Evolutionary conservation across 176 grass and related monocot genomes (phyloP).

Genomic region (Phragmites australis): DNA sequence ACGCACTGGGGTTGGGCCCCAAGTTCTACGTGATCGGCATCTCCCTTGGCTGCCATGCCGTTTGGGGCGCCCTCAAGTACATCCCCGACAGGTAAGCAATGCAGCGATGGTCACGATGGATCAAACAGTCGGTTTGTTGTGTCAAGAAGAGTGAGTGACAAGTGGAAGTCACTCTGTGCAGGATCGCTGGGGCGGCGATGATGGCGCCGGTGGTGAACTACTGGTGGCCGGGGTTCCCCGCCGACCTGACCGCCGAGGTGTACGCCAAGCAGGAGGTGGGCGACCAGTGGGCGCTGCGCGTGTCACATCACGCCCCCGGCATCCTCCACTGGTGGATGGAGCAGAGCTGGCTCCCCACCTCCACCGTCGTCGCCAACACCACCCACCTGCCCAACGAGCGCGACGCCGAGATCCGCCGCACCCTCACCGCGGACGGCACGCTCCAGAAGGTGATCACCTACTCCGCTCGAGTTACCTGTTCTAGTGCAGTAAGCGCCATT

Average conservation of each 20-base stretch:
- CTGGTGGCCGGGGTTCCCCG: slow-evolving; percentile 73
- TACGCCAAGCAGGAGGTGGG: slow-evolving; percentile 58
- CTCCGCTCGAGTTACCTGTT: not conserved
- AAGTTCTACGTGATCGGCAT: slow-evolving; percentile 69
- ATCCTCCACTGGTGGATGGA: slow-evolving; percentile 90
- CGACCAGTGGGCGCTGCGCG: slow-evolving; percentile 68
- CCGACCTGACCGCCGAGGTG: slow-evolving; percentile 39
- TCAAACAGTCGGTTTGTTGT: not conserved
- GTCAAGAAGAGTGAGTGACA: not conserved
- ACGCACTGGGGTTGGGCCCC: slow-evolving; percentile 50
- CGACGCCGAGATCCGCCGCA: slow-evolving; percentile 43
- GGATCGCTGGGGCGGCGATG: slow-evolving; percentile 59
- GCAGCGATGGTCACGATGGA: not conserved
- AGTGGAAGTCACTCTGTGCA: not conserved
- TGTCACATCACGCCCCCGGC: slow-evolving; percentile 62
- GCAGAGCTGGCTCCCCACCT: slow-evolving; percentile 72
- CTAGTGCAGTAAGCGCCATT: not conserved
- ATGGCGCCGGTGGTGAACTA: slow-evolving; percentile 64
- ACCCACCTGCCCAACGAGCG: slow-evolving; percentile 57
- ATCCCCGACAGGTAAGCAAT: slow-evolving; percentile 58
- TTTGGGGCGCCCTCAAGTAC: slow-evolving; percentile 76
- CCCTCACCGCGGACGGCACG: slow-evolving; percentile 10
- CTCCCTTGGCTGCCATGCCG: slow-evolving; percentile 71
- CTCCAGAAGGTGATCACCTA: slow-evolving; percentile 41
- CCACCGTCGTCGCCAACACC: slow-evolving; percentile 62